phyloP scores from a whole-genome alignment of 371 early-diverging fungal genomes.

The Chytridium lagenaria region DNA sequence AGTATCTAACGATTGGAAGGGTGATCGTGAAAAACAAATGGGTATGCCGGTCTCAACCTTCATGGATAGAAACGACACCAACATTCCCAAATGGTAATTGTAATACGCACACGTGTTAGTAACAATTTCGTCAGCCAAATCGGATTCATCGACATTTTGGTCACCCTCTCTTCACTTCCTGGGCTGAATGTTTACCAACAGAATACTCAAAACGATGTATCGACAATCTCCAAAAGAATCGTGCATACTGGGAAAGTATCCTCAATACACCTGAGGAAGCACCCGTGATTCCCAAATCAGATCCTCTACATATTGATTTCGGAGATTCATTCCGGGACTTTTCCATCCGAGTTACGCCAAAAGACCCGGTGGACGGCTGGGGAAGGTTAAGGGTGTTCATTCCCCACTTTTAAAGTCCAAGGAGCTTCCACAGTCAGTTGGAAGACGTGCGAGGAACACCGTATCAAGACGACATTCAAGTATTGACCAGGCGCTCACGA shows the following conservation, averaged over 20 bases:
- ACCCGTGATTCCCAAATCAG: constrained; percentile 8
- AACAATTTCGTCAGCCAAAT: constrained; percentile 46
- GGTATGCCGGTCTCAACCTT: constrained; percentile 61
- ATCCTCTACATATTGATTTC: not conserved
- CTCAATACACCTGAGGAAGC: constrained; percentile 30
- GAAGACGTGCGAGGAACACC: not conserved
- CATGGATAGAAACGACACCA: constrained; percentile 57
- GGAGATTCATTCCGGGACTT: not conserved
- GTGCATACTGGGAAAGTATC: constrained; percentile 45
- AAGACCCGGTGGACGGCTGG: not conserved
- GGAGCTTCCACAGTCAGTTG: not conserved
- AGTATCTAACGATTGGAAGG: constrained; percentile 35
- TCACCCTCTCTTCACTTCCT: constrained; percentile 58
- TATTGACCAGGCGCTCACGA: not conserved
- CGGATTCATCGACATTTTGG: constrained; percentile 62
- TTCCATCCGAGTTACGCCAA: not conserved
- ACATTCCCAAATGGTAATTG: constrained; percentile 54
- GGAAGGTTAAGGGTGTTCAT: not conserved
- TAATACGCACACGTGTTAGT: not conserved
- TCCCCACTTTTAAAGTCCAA: not conserved
- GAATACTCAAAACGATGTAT: constrained; percentile 47
- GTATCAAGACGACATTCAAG: not conserved
- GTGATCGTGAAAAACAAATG: constrained; percentile 58
- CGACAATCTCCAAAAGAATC: constrained; percentile 48
- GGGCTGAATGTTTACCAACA: constrained; percentile 50